Evolutionary conservation across 1,284 basidiomycete genomes (phyloP), one percentile per base, ranked within the genome.

Genomic region (Prillingera fragicola): DNA sequence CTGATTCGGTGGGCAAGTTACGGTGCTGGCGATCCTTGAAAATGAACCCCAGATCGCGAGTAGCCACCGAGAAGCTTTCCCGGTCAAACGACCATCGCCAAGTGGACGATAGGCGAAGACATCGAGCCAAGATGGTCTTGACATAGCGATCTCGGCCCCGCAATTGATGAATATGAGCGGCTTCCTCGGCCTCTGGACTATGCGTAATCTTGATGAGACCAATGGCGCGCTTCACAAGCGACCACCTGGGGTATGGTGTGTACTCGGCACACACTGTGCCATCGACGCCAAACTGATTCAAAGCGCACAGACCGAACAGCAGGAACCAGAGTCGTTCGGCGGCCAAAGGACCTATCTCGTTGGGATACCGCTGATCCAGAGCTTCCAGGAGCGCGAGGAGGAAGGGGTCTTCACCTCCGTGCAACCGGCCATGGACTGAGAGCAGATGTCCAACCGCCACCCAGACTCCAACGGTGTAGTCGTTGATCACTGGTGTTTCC

Each of bases 11-110:
- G 1, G 79, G 76, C 24, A 96, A 75, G 63, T 89, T 86, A 13
- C 80, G 77, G 48, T 90, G 87, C 42, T 82, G 81, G 21, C 92
- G 82, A 36, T 79, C 81, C 52, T 83, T 81, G 71, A 96, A 91
- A 18, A 92, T 79, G 31, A 81, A 78, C 28, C 80, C 80, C 1
- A 95, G 75, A 27, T 80, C 77, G 35, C 78, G 78, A 45, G 48
- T 83, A 75, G 52, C 80, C 72, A 54, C 78, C 74, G 61, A 90
- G 77, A 59, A 90, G 71, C 19, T 60, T 5, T 78, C 77, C 1
- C 80, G 78, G 29, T 81, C 77, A 25, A 87, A 74, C 17, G 66
- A 65, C 88, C 91, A 95, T 18, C 75, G 63, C 87, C 88, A 96
- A 19, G 75, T 74, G 15, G 78, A 74, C 52, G 77, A 79, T 33